A percentile compares a stretch with the other conserved stretches of the same genome.
Evolutionary conservation across 805 yeast genomes (phyloP).

Genomic region (Spathaspora sp.): DNA sequence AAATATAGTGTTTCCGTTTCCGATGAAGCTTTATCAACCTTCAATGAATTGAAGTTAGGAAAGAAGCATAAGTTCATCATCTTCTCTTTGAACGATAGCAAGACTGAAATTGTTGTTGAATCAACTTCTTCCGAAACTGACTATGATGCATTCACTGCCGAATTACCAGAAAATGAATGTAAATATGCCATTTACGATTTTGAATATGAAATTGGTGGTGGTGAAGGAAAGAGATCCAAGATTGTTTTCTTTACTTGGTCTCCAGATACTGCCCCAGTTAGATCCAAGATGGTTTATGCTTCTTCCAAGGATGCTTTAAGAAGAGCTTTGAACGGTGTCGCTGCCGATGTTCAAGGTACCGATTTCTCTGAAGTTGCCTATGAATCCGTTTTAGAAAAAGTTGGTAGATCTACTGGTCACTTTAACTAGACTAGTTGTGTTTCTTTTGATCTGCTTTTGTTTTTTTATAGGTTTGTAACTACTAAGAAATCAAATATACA

Average conservation of each 20-base stretch:
- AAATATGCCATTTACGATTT: slow-evolving; percentile 96
- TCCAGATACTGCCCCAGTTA: slow-evolving; percentile 94
- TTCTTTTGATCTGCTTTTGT: not conserved
- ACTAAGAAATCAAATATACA: not conserved
- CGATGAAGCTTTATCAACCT: slow-evolving; percentile 89
- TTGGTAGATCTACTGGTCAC: slow-evolving; percentile 67
- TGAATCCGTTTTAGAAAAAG: slow-evolving; percentile 88
- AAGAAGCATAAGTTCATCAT: slow-evolving; percentile 83
- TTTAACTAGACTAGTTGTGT: not conserved
- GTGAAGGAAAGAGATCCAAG: slow-evolving; percentile 91
- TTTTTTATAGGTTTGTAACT: not conserved
- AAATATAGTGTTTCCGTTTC: slow-evolving; percentile 40
- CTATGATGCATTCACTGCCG: slow-evolving; percentile 83
- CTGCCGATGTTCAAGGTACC: slow-evolving; percentile 96
- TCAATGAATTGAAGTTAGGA: slow-evolving; percentile 94
- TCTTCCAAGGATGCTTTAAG: slow-evolving; percentile 97
- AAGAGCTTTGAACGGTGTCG: slow-evolving; percentile 92
- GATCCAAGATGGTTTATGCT: slow-evolving; percentile 97
- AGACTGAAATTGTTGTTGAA: slow-evolving; percentile 89
- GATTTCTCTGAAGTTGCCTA: slow-evolving; percentile 96
- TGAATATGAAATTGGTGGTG: slow-evolving; percentile 84
- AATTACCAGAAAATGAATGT: slow-evolving; percentile 94
- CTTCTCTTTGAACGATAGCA: slow-evolving; percentile 74
- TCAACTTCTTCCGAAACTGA: slow-evolving; percentile 70
- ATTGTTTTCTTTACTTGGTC: slow-evolving; percentile 82